Conservation (phyloP, 331 rosid species). For the Rhamnella rubrinervis region DNA sequence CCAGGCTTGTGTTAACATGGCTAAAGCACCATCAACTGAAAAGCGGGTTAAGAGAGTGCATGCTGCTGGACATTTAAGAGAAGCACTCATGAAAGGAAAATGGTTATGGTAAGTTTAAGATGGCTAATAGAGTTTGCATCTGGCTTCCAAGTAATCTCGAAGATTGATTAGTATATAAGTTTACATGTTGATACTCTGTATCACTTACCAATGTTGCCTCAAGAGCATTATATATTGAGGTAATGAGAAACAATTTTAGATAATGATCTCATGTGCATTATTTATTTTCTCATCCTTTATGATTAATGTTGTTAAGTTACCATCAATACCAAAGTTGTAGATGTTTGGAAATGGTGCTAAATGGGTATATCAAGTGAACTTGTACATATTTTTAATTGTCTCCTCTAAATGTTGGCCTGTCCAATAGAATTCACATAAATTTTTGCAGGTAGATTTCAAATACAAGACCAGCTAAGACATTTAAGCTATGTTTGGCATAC, state of each 20-base stretch:
- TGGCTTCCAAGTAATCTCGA: neutral
- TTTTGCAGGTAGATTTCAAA: too few species aligned
- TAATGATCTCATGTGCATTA: neutral
- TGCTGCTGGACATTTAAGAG: constrained; percentile 63
- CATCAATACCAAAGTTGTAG: too few species aligned
- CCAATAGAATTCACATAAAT: too few species aligned
- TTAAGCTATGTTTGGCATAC: too few species aligned
- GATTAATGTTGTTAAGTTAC: too few species aligned
- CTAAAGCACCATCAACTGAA: constrained; percentile 58
- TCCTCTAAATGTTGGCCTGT: too few species aligned
- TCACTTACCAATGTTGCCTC: neutral
- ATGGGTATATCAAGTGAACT: too few species aligned
- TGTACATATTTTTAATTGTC: too few species aligned
- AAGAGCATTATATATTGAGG: neutral
- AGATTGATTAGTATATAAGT: neutral
- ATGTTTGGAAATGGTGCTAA: too few species aligned
- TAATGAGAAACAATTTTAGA: neutral
- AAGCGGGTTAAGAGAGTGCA: constrained; percentile 81
- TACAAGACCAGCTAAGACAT: too few species aligned
- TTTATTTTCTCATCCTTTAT: too few species aligned
- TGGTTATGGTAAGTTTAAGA: constrained; percentile 83
- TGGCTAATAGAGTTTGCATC: constrained; percentile 11
- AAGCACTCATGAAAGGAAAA: constrained; percentile 82
- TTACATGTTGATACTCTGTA: neutral
- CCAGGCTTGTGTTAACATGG: constrained; percentile 69